Evolutionary conservation across 148 eudicot species (phyloP), one percentile per base, ranked within the genome.

Genomic region (Vaccinium macrocarpon): DNA sequence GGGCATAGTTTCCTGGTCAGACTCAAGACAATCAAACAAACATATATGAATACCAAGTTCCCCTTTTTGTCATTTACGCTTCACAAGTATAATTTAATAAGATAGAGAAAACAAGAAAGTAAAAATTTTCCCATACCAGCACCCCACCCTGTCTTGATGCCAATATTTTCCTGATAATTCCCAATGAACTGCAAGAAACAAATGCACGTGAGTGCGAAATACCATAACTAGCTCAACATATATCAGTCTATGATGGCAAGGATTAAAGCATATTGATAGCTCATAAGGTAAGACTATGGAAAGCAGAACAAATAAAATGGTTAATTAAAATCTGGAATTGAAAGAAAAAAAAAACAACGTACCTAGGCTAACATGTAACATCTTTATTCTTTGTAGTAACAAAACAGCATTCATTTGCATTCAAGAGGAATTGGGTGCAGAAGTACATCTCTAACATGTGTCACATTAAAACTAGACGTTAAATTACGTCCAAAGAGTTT

Each of bases 101-200:
- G 32, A 18, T 52, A 52, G 23, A 46, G 35, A 56, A 55, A 70
- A 51, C 6, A 3, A 61, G 8, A 53, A 82, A 16, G 3, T 48
- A 76, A 79, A 51, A 29, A 42, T 0, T 35, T 35, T 64, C 42
- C 84, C 89, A 91, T 89, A 95, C 98, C 97, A 82, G 97, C 88
- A 82, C 98, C 98, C 98, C 98, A 95, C 16, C 97, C 98, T 79
- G 94, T 92, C 91, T 78, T 93, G 84, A 87, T 73, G 84, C 97
- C 98, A 89, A 84, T 82, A 14, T 91, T 88, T 88, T 95, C 97
- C 87, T 93, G 97, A 85, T 90, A 94, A 82, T 94, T 94, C 81
- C 97, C 98, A 88, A 94, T 88, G 88, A 92, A 94, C 97, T 94
- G 92, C 86, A 88, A 83, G 14, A 80, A 55, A 77, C 51, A 52